A percentile compares a stretch with the other conserved stretches of the same genome.
Evolutionary conservation across 148 eudicot species (phyloP).

Genomic region (Fagopyrum tataricum): DNA sequence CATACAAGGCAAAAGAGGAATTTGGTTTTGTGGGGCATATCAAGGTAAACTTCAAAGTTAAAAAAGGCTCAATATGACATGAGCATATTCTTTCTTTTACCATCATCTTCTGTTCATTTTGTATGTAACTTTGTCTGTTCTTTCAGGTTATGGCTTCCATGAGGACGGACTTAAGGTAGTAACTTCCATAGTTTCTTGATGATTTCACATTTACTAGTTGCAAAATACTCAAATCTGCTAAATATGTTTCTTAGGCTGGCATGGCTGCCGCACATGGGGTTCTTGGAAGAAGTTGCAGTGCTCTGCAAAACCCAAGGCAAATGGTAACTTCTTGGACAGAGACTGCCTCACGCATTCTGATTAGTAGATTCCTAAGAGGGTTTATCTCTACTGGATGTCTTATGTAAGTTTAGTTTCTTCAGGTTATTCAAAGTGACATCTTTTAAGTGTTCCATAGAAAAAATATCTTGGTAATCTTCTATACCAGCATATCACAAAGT

Average conservation of each 20-base stretch:
- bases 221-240: neutral
- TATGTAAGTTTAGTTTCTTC: slow-evolving; percentile 44
- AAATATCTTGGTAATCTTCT: neutral
- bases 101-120: neutral
- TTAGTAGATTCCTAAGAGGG: slow-evolving; percentile 51
- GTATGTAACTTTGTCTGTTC: neutral
- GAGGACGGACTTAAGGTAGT: slow-evolving; percentile 95
- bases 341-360: slow-evolving; percentile 65
- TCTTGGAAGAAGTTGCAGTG: slow-evolving; percentile 30
- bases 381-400: slow-evolving; percentile 68
- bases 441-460: neutral
- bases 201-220: neutral
- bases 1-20: slow-evolving; percentile 91
- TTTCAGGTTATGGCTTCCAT: slow-evolving; percentile 84
- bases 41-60: slow-evolving; percentile 41
- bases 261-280: slow-evolving; percentile 56
- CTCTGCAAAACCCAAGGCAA: slow-evolving; percentile 65
- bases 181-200: neutral
- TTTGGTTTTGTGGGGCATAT: slow-evolving; percentile 99
- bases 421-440: neutral
- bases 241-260: slow-evolving; percentile 50
- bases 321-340: slow-evolving; percentile 75
- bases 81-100: neutral
- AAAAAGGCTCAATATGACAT: neutral
- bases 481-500: neutral